phyloP scores from a whole-genome alignment of 2,329 filamentous ascomycete genomes.

The Endothia cerciana region DNA sequence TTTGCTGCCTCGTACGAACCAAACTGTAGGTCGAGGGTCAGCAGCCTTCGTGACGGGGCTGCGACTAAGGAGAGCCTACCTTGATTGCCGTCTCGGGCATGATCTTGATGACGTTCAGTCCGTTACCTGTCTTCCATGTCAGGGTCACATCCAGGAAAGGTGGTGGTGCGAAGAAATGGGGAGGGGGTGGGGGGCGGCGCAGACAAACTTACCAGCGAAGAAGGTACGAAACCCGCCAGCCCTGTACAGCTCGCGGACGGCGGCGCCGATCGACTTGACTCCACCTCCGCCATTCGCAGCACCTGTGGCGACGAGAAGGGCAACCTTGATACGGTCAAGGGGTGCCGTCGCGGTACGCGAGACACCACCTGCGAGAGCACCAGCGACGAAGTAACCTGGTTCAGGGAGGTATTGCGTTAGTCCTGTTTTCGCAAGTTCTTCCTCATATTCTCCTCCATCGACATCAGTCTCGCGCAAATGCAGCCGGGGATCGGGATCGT shows the following conservation, averaged over 20 bases:
- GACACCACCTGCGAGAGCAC: constrained; percentile 90
- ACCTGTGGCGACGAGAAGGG: constrained; percentile 85
- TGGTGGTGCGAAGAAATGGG: too few relatives aligned
- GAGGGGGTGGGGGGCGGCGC: neutral
- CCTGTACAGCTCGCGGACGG: constrained; percentile 78
- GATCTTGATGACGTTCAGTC: constrained; percentile 94
- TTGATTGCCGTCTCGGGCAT: constrained; percentile 99
- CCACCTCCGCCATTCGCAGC: constrained; percentile 74
- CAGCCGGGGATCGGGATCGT: constrained; percentile 24
- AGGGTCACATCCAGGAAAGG: constrained; percentile 5
- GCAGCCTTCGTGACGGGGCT: neutral
- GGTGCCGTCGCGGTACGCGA: constrained; percentile 95
- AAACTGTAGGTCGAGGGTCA: constrained; percentile 55
- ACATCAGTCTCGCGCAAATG: constrained; percentile 19
- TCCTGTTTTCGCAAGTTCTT: constrained; percentile 49
- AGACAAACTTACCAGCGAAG: constrained; percentile 76
- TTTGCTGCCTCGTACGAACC: constrained; percentile 97
- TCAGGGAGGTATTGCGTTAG: constrained; percentile 75
- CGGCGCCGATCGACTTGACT: constrained; percentile 70
- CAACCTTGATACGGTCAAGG: constrained; percentile 95
- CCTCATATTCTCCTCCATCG: constrained; percentile 29
- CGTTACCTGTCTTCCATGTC: constrained; percentile 70
- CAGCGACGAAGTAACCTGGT: constrained; percentile 97
- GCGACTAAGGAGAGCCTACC: constrained; percentile 37
- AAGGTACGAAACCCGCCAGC: constrained; percentile 86